Conservation (phyloP, 139 green algal genomes). For the Gonium pectorale region DNA sequence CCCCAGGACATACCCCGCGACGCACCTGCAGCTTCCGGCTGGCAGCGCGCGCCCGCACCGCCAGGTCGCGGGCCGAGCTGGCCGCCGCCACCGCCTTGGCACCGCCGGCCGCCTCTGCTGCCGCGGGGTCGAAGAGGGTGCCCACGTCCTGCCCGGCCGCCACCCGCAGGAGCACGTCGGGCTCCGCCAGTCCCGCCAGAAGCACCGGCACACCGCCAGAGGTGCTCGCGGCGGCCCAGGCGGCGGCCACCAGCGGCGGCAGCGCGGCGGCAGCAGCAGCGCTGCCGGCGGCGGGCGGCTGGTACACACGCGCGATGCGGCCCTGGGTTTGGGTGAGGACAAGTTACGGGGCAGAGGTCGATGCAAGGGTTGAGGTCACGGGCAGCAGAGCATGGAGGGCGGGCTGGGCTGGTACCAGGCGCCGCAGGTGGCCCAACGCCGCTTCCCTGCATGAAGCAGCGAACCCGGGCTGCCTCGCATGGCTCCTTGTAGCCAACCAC, state of each 20-base stretch:
- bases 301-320: constrained; percentile 26
- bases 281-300: background rate
- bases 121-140: constrained; percentile 43
- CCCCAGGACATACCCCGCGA: too few relatives aligned
- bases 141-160: constrained; percentile 44
- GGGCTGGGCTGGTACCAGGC: too few relatives aligned
- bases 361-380: too few relatives aligned
- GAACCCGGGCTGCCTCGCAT: too few relatives aligned
- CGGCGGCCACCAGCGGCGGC: background rate
- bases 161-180: constrained; percentile 23
- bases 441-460: too few relatives aligned
- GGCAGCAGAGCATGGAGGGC: too few relatives aligned
- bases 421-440: too few relatives aligned
- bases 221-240: background rate
- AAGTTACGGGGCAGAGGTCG: too few relatives aligned
- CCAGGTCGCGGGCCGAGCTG: constrained; percentile 44
- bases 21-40: constrained; percentile 82
- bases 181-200: constrained; percentile 1
- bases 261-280: background rate
- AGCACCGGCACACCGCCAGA: constrained; percentile 7
- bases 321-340: constrained; percentile 13
- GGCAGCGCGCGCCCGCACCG: constrained; percentile 76
- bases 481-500: too few relatives aligned
- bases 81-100: constrained; percentile 11
- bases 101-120: constrained; percentile 21